Conservation (phyloP, 2,329 filamentous ascomycete species). For the Fusarium sp. region DNA sequence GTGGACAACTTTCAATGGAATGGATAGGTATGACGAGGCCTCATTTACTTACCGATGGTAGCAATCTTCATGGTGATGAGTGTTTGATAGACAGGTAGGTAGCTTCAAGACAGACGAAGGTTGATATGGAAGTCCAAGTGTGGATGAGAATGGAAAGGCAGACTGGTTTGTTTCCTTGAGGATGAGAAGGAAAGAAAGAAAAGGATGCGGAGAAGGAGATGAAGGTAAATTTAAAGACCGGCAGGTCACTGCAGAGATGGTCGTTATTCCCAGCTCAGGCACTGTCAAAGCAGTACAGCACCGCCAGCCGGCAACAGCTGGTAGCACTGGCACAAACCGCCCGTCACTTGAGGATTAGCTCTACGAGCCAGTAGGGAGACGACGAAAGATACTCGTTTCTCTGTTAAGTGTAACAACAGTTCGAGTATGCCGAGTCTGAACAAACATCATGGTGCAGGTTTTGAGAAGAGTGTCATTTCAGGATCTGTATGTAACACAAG, state of each 20-base stretch:
- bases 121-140: not conserved
- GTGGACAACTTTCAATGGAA: not conserved
- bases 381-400: no score
- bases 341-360: not conserved
- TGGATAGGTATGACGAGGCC: fast-evolving
- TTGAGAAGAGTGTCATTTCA: not conserved
- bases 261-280: not conserved
- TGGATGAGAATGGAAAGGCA: not conserved
- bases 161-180: not conserved
- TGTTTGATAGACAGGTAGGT: not conserved
- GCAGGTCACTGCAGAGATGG: not conserved
- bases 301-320: not conserved
- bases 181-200: not conserved
- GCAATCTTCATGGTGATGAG: conserved; percentile 1
- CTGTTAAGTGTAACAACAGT: not conserved
- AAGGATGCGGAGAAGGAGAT: not conserved
- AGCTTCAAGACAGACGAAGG: not conserved
- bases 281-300: not conserved
- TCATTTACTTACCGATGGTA: not conserved
- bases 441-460: not conserved
- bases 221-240: not conserved
- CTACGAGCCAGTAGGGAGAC: not conserved
- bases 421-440: not conserved
- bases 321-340: not conserved
- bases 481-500: not conserved